Evolutionary conservation across 176 grass and related monocot genomes (phyloP).

Genomic region (Musa schizocarpa): DNA sequence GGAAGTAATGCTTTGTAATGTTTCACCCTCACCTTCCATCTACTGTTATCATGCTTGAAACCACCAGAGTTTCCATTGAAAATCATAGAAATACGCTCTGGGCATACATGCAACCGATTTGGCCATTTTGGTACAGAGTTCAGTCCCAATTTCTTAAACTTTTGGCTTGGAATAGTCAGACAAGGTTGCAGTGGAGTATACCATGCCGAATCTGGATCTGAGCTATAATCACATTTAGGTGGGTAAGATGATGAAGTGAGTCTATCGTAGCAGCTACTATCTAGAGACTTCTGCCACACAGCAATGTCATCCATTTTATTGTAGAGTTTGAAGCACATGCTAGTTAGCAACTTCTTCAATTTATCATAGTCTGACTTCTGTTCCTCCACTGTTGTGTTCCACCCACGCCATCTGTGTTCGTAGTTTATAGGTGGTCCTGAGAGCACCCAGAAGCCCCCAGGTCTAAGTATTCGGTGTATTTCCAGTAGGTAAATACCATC

Average conservation of each 20-base stretch:
- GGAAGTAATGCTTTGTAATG: slow-evolving; percentile 65
- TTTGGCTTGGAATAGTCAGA: slow-evolving; percentile 43
- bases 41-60: slow-evolving; percentile 70
- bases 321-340: slow-evolving; percentile 93
- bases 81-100: slow-evolving; percentile 50
- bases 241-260: slow-evolving; percentile 50
- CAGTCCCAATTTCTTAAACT: slow-evolving; percentile 43
- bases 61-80: slow-evolving; percentile 43
- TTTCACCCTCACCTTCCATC: slow-evolving; percentile 59
- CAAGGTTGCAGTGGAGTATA: slow-evolving; percentile 81
- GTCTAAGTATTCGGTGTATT: slow-evolving; percentile 72
- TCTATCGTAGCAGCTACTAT: slow-evolving; percentile 62
- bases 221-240: slow-evolving; percentile 81
- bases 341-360: slow-evolving; percentile 49
- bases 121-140: slow-evolving; percentile 69
- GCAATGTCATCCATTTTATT: slow-evolving; percentile 78
- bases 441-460: slow-evolving; percentile 83
- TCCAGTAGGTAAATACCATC: slow-evolving; percentile 81
- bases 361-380: slow-evolving; percentile 70
- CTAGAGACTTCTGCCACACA: slow-evolving; percentile 72
- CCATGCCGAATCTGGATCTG: slow-evolving; percentile 74
- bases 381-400: slow-evolving; percentile 79
- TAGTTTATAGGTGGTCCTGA: slow-evolving; percentile 96
- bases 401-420: slow-evolving; percentile 85
- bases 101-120: slow-evolving; percentile 42